phyloP scores from a whole-genome alignment of 495 filamentous ascomycete genomes.

The Daldinia decipiens region DNA sequence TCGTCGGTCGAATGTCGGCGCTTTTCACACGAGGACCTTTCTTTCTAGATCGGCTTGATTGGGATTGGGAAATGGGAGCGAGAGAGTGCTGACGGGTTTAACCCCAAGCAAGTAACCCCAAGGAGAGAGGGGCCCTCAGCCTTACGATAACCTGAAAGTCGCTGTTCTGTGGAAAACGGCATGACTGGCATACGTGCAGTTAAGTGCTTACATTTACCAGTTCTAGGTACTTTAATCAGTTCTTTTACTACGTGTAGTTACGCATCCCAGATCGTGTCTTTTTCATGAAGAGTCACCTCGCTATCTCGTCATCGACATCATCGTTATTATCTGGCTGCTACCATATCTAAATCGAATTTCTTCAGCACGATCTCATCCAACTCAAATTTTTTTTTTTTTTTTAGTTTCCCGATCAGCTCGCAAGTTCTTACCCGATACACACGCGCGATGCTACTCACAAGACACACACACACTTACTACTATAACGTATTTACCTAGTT shows the following conservation, averaged over 20 bases:
- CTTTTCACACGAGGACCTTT: conserved; percentile 16
- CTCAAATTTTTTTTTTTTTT: too few relatives aligned
- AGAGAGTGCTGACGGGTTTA: conserved; percentile 40
- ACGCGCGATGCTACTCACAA: conserved; percentile 29
- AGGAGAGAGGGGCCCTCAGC: conserved; percentile 23
- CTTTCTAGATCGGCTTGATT: conserved; percentile 6
- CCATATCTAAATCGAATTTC: conserved; percentile 11
- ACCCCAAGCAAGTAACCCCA: conserved; percentile 10
- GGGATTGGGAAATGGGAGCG: neutral
- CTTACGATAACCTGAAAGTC: conserved; percentile 23
- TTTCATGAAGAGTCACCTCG: neutral
- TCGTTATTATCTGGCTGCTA: conserved; percentile 11
- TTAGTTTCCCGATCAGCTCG: conserved; percentile 21
- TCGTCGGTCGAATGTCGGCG: conserved; percentile 27
- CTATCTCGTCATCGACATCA: conserved; percentile 11
- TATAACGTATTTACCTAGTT: too few relatives aligned
- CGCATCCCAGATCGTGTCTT: neutral
- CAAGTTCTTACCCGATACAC: conserved; percentile 27
- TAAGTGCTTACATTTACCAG: conserved; percentile 31
- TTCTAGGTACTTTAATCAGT: neutral
- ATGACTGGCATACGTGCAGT: conserved; percentile 32
- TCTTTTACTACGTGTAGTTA: neutral
- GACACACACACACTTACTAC: neutral
- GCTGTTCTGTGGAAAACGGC: conserved; percentile 12
- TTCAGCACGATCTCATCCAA: conserved; percentile 21